Base-by-base conservation (phyloP, 345 rosid genomes). In the Kernera saxatilis region DNA sequence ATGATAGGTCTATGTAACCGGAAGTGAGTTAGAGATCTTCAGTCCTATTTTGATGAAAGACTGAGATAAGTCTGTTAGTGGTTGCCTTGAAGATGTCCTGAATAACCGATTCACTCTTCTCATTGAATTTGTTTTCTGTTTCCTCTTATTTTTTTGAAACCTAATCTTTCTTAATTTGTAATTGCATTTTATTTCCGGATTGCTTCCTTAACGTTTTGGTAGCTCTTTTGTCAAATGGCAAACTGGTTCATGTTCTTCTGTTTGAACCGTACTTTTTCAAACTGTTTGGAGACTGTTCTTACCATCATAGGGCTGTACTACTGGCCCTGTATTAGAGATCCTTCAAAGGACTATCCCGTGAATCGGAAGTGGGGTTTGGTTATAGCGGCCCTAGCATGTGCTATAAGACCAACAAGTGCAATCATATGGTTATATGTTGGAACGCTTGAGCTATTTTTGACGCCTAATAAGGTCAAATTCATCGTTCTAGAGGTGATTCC, bases 221-320 rank as follows among this genome's bases (percentile, higher is more conserved):
- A 91, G 95, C 87, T 94, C 71, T 85, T 88, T 78, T 86, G 84
- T 78, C 91, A 89, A 77, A 53, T 86, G 88, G 37, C 83, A 51
- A 94, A 94, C 72, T 91, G 96, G 99, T 91, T 94, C 76, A 71
- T 84, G 75, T 91, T 91, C 79, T 94, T 84, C 85, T 94, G 96
- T 76, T 77, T 94, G 76, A 86, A 84, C 64, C 93, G 99, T 18
- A 94, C 98, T 19, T 85, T 94, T 70, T 89, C 99, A 64, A 91
- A 91, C 77, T 82, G 90, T 77, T 80, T 89, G 82, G 98, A 91
- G 85, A 88, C 99, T 65, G 92, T 87, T 71, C 96, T 94, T 46
- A 91, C 92, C 12, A 77, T 94, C 67, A 87, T 88, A 25, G 82
- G 96, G 22, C 77, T 94, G 44, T 91, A 88, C 82, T 82, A 84